These are phyloP conservation scores for Trametes meyenii DNA, from an alignment of 768 basidiomycete species.

Conservation along the genomic window DNA sequence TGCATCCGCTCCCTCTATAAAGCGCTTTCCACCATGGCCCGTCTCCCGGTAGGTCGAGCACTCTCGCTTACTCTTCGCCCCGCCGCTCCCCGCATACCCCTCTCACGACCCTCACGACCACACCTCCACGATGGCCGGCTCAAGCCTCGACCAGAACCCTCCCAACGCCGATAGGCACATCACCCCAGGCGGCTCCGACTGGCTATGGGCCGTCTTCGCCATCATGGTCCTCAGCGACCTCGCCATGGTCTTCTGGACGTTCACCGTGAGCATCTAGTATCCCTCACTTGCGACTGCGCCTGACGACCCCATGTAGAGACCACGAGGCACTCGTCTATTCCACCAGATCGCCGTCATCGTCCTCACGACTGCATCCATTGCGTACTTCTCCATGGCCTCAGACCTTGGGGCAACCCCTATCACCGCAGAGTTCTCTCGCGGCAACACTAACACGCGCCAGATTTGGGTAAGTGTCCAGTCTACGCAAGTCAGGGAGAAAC, in stretches of 20 bases:
- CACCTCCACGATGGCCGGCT: conserved; percentile 13
- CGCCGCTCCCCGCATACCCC: neutral
- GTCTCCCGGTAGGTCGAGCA: no score
- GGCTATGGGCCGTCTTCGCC: conserved; percentile 58
- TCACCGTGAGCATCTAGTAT: conserved; percentile 30
- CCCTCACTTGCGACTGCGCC: neutral
- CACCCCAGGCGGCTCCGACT: conserved; percentile 50
- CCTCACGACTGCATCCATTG: conserved; percentile 48
- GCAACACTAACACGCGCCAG: conserved; percentile 36
- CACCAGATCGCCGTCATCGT: conserved; percentile 53
- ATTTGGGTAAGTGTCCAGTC: conserved; percentile 42
- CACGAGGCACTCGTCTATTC: conserved; percentile 48
- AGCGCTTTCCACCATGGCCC: neutral
- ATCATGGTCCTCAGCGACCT: conserved; percentile 50
- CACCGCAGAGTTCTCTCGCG: conserved; percentile 42
- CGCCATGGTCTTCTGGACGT: conserved; percentile 42
- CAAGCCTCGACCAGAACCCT: conserved; percentile 40
- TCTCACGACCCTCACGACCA: conserved; percentile 16
- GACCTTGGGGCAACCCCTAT: conserved; percentile 53
- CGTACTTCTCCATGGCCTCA: conserved; percentile 61
- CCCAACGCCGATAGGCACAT: conserved; percentile 43
- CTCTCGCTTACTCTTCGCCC: neutral
- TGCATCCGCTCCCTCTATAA: neutral
- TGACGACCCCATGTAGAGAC: conserved; percentile 31
- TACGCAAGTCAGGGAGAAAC: neutral